A percentile compares a stretch with the other conserved stretches of the same genome.
Evolutionary conservation across 2,329 filamentous ascomycete genomes (phyloP).

Genomic region (Alternaria sp.): DNA sequence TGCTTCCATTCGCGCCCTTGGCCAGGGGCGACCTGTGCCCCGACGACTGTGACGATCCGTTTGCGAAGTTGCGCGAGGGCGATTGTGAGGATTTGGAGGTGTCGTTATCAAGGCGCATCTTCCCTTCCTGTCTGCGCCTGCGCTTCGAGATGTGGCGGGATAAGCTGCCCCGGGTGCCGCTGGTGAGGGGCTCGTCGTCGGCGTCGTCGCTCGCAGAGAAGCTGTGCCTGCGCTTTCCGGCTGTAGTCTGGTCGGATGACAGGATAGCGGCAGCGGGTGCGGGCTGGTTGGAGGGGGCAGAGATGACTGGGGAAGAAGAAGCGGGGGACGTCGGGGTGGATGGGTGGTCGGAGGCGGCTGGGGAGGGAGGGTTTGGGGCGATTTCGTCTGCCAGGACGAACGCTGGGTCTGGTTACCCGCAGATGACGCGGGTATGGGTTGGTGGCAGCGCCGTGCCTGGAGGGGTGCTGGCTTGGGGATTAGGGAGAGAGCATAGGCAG

Average conservation of each 20-base stretch:
- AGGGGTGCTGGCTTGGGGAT: conserved; percentile 15
- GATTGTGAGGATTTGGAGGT: conserved; percentile 48
- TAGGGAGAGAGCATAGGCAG: conserved; percentile 10
- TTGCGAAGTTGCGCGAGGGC: conserved; percentile 46
- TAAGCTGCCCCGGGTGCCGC: conserved; percentile 36
- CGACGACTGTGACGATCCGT: conserved; percentile 48
- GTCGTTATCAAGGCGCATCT: conserved; percentile 53
- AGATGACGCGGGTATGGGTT: conserved; percentile 34
- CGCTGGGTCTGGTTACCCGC: conserved; percentile 41
- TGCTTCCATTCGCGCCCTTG: conserved; percentile 51
- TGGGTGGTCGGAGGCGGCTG: conserved; percentile 72
- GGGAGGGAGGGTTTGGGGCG: conserved; percentile 62
- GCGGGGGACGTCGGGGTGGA: conserved; percentile 47
- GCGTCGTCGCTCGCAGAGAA: conserved; percentile 39
- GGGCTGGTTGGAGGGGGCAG: conserved; percentile 25
- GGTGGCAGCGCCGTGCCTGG: conserved; percentile 30
- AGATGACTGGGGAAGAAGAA: conserved; percentile 17
- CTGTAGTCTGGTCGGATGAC: conserved; percentile 20
- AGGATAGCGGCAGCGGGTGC: conserved; percentile 19
- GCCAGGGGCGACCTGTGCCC: conserved; percentile 40
- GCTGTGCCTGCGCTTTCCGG: conserved; percentile 44
- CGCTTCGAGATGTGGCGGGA: conserved; percentile 51
- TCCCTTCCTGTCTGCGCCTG: conserved; percentile 50
- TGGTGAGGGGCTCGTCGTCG: conserved; percentile 17
- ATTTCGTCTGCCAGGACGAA: conserved; percentile 77